Percentiles rank a stretch among this genome's conserved stretches.
Conservation (phyloP, 495 filamentous ascomycete genomes). For the Lichenothelia convexa region DNA sequence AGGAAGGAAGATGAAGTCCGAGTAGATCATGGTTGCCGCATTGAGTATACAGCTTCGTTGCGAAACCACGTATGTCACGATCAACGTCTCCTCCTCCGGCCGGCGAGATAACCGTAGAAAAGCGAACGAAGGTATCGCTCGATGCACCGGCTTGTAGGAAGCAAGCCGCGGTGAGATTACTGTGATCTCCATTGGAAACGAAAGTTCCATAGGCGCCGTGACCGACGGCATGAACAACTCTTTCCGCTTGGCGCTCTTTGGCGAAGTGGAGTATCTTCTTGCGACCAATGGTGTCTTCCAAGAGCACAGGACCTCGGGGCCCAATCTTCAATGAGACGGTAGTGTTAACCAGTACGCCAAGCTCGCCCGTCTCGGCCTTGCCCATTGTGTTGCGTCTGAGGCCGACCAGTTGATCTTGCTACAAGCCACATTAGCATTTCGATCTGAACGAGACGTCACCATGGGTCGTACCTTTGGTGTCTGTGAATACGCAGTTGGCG, state of each 20-base stretch:
- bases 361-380: constrained; percentile 2
- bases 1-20: too few species aligned
- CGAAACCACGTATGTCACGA: too few species aligned
- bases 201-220: constrained; percentile 8
- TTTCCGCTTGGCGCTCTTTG: constrained; percentile 5
- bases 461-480: too few species aligned
- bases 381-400: constrained; percentile 1
- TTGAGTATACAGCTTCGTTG: too few species aligned
- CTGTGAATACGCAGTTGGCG: too few species aligned
- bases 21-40: too few species aligned
- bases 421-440: too few species aligned
- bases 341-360: constrained; percentile 5
- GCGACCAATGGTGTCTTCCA: constrained; percentile 5
- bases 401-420: too few species aligned
- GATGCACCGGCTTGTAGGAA: constrained; percentile 3
- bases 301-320: constrained; percentile 7
- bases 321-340: constrained; percentile 6
- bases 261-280: constrained; percentile 7
- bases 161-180: constrained; percentile 7
- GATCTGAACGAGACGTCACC: too few species aligned
- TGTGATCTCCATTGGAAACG: constrained; percentile 4
- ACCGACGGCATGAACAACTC: constrained; percentile 7
- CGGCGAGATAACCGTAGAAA: constrained; percentile 55
- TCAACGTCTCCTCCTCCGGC: too few species aligned
- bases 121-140: constrained; percentile 35